Evolutionary conservation across 163 green algal species (phyloP), one percentile per base, ranked within the genome.

Genomic region (Prototheca cutis): DNA sequence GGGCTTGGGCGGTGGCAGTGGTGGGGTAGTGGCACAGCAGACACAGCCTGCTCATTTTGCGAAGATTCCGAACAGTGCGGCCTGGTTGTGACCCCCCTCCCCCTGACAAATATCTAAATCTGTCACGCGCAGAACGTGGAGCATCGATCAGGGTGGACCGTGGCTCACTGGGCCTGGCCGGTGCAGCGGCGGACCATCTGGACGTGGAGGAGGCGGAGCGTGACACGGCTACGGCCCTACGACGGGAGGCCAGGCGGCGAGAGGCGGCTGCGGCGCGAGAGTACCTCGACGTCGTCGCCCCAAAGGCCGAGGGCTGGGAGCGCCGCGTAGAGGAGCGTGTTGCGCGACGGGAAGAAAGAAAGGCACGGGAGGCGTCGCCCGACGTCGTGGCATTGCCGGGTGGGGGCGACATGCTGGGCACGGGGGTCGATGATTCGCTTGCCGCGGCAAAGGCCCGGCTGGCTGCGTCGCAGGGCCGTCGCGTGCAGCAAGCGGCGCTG

Each of bases 261-360:
- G 17, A 15, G 13, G 36, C 36, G 13, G 36, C 36, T 10, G 36
- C 36, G 13, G 36, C 13, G 36, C 36, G 36, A 15, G 36, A 45
- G 36, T 45, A 15, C 13, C 13, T 45, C 23, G 19, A 40, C 25
- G 6, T 27, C n/a, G 31, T 28, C 31, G 3, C 10, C 32, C 24
- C 19, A 24, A 42, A 7, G 3, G 4, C 48, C n/a, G 29, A 6
- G 13, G 29, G 5, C 3, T 27, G 79, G 59, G 79, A 86, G 25
- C 76, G 73, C 23, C 39, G 67, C 59, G 21, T 87, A 27, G 82
- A 89, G 58, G 70, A 80, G 36, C 80, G 76, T 51, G 60, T 71
- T 29, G 72, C 74, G 0, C 61, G 82, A 10, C 60, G 80, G 23
- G 76, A 87, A 52, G 70, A 67, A n/a, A 63, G 60, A 1, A 48